A percentile compares a stretch with the other conserved stretches of the same genome.
phyloP scores from a whole-genome alignment of 1,284 basidiomycete genomes.

The Tetrapyrgos nigripes region DNA sequence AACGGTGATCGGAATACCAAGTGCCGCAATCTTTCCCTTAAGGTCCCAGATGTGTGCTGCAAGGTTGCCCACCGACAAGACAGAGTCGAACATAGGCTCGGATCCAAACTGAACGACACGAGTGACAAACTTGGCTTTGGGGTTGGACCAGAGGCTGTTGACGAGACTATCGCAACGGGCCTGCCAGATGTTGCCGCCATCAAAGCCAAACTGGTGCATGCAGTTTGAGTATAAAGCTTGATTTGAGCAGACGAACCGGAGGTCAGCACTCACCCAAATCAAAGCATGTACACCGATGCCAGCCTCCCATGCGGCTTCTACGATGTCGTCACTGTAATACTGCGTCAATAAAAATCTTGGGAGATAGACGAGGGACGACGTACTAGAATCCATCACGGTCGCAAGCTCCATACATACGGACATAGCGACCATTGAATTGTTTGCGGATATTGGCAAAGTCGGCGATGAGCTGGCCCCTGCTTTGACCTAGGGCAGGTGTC shows the following conservation, averaged over 20 bases:
- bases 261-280: constrained; percentile 62
- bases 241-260: not conserved
- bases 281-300: constrained; percentile 76
- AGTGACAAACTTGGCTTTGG: constrained; percentile 71
- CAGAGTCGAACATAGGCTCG: constrained; percentile 74
- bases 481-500: constrained; percentile 49
- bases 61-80: constrained; percentile 57
- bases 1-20: constrained; percentile 73
- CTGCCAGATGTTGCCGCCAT: constrained; percentile 61
- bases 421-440: constrained; percentile 69
- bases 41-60: constrained; percentile 59
- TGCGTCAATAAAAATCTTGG: constrained; percentile 2
- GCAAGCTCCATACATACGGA: constrained; percentile 75
- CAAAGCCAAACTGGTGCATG: constrained; percentile 63
- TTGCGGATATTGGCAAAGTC: constrained; percentile 71
- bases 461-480: constrained; percentile 48
- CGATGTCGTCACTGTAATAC: constrained; percentile 61
- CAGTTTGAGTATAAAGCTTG: not conserved
- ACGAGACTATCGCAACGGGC: constrained; percentile 60
- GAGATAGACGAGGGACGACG: constrained; percentile 26
- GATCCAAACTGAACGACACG: constrained; percentile 76
- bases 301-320: constrained; percentile 75
- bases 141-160: constrained; percentile 62
- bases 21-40: constrained; percentile 54
- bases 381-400: constrained; percentile 72